Base-by-base conservation (phyloP, 108 stramenopile genomes). In the Nitzschia putrida region DNA sequence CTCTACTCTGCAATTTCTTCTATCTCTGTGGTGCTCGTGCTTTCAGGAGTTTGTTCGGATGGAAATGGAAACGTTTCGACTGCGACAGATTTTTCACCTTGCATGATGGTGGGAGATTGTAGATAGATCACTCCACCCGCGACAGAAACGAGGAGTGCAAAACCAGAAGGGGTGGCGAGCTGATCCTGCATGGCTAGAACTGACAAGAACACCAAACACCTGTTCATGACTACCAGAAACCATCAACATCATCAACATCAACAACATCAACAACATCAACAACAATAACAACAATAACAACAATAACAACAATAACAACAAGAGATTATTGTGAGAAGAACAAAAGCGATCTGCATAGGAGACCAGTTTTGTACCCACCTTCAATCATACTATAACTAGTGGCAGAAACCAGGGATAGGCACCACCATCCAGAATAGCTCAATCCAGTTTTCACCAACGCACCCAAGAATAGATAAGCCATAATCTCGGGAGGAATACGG, bases 121-220 rank as follows among this genome's bases (percentile, higher is more conserved):
- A 85, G 59, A 67, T 97, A 97, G 26, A 94, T 66, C 2, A 71
- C 68, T 26, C 94, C 95, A 24, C 93, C 95, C 23, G 82, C 81
- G 6, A 97, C 74, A 74, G 95, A 97, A 18, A 96, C 52, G 24
- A 97, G 81, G 34, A 82, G 77, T 8, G 71, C 65, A 53, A 93
- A 84, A 14, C 97, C 97, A 14, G 66, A 64, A 38, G 87, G 79
- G 9, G 80, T 50, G 10, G 97, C 95, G 71, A 96, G 97, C 55
- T 97, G 85, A 67, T 97, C 95, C 94, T 94, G 93, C 50, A 96
- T 82, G 53, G 88, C 40, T 3, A 88, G 47, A 68, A 95, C 95
- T 44, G 91, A 56, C 52, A 95, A 54, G 21, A 97, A 88, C 4
- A 94, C 96, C 51, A 96, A 75, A 54, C 93, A 89, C 69, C 92